Conservation (phyloP, 805 yeast species). For the Wickerhamomyces chambardii region DNA sequence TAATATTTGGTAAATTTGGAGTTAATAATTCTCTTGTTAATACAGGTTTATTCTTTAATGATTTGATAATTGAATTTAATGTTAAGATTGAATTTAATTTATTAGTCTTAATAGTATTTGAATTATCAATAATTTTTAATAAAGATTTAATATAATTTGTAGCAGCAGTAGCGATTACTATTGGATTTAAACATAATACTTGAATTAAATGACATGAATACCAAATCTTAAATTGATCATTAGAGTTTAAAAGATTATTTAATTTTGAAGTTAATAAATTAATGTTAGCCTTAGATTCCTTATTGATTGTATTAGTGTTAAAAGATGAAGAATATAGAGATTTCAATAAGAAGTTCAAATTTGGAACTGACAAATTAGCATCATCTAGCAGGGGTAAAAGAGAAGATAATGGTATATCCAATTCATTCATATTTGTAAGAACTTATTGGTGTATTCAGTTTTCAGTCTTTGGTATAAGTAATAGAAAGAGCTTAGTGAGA, state of each 20-base stretch:
- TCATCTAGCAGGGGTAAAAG: too few species aligned
- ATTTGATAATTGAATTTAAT: conserved; percentile 20
- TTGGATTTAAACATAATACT: conserved; percentile 13
- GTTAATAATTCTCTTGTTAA: conserved; percentile 78
- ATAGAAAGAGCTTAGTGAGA: too few species aligned
- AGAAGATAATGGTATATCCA: too few species aligned
- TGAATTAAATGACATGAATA: conserved; percentile 25
- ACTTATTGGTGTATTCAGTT: too few species aligned
- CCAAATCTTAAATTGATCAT: conserved; percentile 21
- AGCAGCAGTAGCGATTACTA: conserved; percentile 26
- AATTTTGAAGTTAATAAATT: conserved; percentile 35
- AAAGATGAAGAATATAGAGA: too few species aligned
- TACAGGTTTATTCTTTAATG: conserved; percentile 72
- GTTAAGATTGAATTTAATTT: conserved; percentile 22
- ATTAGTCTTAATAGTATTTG: too few species aligned
- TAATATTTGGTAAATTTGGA: conserved; percentile 61
- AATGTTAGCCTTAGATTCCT: conserved; percentile 38
- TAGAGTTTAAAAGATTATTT: conserved; percentile 23
- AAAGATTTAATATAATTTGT: conserved; percentile 24
- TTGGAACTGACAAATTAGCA: too few species aligned
- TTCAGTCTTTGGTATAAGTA: too few species aligned
- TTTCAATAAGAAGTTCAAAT: too few species aligned
- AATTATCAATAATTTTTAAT: conserved; percentile 25
- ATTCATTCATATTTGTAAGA: too few species aligned
- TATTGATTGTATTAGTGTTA: too few species aligned